These are phyloP conservation scores for Irpex lacteus DNA, from an alignment of 1,284 basidiomycete genomes.

Conservation along the genomic window DNA sequence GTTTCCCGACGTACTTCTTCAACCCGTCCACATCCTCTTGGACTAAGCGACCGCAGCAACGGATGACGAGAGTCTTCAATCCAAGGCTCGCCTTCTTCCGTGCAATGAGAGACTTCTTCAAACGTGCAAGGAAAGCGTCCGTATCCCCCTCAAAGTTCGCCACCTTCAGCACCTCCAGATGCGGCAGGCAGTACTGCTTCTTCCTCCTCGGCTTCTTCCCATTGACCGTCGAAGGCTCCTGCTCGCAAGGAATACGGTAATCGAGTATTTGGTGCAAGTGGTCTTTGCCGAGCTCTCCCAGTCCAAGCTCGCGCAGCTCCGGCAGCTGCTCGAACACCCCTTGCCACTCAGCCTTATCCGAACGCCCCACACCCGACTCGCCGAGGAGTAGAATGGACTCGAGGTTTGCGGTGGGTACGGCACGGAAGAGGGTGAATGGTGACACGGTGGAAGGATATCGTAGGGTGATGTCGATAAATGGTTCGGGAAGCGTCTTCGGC, in stretches of 20 bases:
- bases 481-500: background rate
- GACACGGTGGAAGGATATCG: background rate
- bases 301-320: background rate
- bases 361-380: background rate
- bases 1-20: background rate
- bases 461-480: background rate
- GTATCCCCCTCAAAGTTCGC: background rate
- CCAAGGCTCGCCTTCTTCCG: background rate
- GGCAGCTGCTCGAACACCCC: background rate
- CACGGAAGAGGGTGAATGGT: background rate
- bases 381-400: background rate
- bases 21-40: background rate
- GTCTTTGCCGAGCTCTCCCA: background rate
- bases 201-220: background rate
- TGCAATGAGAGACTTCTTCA: background rate
- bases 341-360: background rate
- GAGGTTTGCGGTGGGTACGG: background rate
- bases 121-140: background rate
- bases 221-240: background rate
- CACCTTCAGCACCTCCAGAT: background rate
- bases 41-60: background rate
- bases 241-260: background rate
- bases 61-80: background rate
- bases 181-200: background rate
- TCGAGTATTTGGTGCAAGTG: background rate